Base-by-base conservation (phyloP, 2,329 filamentous ascomycete genomes). In the Monosporascus sp. region DNA sequence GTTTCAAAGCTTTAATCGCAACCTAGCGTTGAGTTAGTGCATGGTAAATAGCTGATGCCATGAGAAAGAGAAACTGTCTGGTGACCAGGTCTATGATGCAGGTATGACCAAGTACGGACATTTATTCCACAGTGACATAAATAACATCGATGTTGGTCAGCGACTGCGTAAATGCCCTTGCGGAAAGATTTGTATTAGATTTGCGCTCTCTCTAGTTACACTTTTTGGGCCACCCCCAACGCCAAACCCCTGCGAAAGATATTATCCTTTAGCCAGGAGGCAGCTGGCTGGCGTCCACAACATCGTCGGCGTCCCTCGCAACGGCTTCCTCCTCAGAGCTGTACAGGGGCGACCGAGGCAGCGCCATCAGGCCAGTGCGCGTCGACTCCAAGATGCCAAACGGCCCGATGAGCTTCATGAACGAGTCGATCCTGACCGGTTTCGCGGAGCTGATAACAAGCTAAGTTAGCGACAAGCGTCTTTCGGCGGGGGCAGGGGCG, bases 301-400 rank as follows among this genome's bases (percentile, higher is more conserved):
- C 84, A 62, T 99, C 94, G 64, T 94, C 89, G 7, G 93, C 91
- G 55, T 97, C 93, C 79, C 94, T 96, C 34, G 76, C 55, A 61
- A 87, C 80, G 11, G 85, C 70, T 20, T 82, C 71, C 56, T 91
- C 90, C 51, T 82, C 82, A 24, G 84, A 81, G 54, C 84, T 87
- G 58, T 89, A 84, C 47, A 99, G 83, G 40, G 94, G 94, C 37
- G 94, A 96, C 61, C 94, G 88, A 54, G 94, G 94, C 61, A 99
- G 80, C 48, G 94, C 94, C 93, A 97, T 99, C 55, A 99, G 81
- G 71, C 94, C 94, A 54, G 94, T 97, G 57, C 94, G 85, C 50
- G 93, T 91, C 49, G 92, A 97, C 76, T 99, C 94, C 50, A 99
- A 82, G 63, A 99, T 96, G 68, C 94, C 94, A 70, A 97, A 99